Evolutionary conservation across 192 early-diverging fungal species (phyloP), one percentile per base, ranked within the genome.

Genomic region (Backusella liffmaniae): DNA sequence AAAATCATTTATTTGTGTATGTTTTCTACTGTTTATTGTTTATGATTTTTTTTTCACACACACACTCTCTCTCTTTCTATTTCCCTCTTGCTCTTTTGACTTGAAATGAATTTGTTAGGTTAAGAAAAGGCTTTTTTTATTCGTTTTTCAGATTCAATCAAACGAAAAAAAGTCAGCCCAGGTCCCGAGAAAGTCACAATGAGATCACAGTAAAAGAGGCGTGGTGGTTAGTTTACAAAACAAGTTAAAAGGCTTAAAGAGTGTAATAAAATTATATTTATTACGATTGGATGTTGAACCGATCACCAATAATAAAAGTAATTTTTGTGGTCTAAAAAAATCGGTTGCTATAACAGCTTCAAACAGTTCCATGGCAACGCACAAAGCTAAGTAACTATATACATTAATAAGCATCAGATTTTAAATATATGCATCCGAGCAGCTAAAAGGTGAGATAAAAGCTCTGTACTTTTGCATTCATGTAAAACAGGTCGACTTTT

Each of bases 171-270:
- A 59, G 53, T 26, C 53, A 59, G 53, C 23, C 21, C 53, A 59
- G 53, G 53, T 59, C 53, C 53, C 53, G 23, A 59, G 53, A 59
- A 59, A 59, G 53, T 59, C 53, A 59, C 53, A 59, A 23, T 59
- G 53, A 59, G 46, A 49, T 49, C 46, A 49, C 46, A n/a, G 46
- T n/a, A 26, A 59, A 26, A 59, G 53, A 59, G 56, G n/a, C 3
- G 12, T 29, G 23, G 15, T 29, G 26, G 3, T 62, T 62, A 62
- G 23, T 26, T 62, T 62, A 62, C 56, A 62, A 62, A 62, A 62
- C 56, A 62, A 62, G 56, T 29, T 62, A 62, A 62, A 49, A 29
- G 26, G 23, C 56, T 4, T 13, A 13, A 62, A 62, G 9, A 26
- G 23, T 29, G 21, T 29, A 62, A 62, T 62, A 62, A 62, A 62